Conservation (phyloP, 371 early-diverging fungal species). For the Dichotomocladium elegans region DNA sequence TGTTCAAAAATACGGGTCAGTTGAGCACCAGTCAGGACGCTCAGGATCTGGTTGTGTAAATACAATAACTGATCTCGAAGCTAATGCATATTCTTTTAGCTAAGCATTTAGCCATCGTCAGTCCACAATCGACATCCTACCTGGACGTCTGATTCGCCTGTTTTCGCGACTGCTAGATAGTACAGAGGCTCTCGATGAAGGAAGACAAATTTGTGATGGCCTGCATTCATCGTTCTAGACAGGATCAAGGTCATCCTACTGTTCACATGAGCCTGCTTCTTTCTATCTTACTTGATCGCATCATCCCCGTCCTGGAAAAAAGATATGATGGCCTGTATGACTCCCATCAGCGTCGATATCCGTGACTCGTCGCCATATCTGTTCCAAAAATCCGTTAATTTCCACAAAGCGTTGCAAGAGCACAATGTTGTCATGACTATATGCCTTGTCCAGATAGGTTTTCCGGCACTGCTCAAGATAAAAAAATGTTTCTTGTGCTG, state of each 20-base stretch:
- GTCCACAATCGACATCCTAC: constrained; percentile 23
- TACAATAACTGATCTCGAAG: constrained; percentile 78
- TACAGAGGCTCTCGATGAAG: constrained; percentile 79
- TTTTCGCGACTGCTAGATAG: constrained; percentile 75
- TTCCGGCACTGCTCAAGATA: constrained; percentile 83
- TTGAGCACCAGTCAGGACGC: constrained; percentile 80
- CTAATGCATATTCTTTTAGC: constrained; percentile 27
- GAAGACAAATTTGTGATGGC: constrained; percentile 81
- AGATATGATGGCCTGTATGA: constrained; percentile 88
- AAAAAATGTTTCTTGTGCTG: constrained; percentile 77
- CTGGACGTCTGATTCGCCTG: constrained; percentile 80
- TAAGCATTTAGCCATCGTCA: background rate
- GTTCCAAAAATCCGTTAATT: too few relatives aligned
- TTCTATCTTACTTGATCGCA: constrained; percentile 52
- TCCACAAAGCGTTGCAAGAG: too few relatives aligned
- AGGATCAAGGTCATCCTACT: background rate
- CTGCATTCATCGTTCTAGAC: constrained; percentile 69
- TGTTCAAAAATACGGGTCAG: constrained; percentile 84
- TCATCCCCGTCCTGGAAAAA: constrained; percentile 84
- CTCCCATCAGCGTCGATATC: constrained; percentile 86
- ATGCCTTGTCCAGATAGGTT: constrained; percentile 81
- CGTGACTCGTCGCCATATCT: constrained; percentile 90
- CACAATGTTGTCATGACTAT: background rate
- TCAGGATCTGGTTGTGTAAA: constrained; percentile 83
- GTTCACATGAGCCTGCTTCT: background rate